phyloP scores from a whole-genome alignment of 257 asterid species.

The Primulina huaijiensis region DNA sequence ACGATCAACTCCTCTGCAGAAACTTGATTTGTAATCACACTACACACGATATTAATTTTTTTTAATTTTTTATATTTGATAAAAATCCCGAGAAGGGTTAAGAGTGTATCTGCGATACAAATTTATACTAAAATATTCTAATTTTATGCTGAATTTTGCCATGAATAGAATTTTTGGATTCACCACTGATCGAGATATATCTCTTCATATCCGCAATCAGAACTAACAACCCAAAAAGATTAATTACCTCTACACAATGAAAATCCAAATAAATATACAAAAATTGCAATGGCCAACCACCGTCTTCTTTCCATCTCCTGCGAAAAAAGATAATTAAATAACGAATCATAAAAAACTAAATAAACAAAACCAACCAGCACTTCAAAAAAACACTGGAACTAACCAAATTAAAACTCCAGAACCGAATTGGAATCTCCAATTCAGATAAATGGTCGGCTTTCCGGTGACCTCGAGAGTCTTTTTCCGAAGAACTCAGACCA shows the following conservation, averaged over 20 bases:
- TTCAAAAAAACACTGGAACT: neutral
- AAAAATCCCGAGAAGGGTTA: neutral
- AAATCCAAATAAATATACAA: conserved; percentile 31
- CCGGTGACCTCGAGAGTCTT: conserved; percentile 22
- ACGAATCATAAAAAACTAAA: neutral
- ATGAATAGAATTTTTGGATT: neutral
- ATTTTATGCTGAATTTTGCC: neutral
- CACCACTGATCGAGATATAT: neutral
- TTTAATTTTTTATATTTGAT: neutral
- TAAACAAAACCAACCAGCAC: conserved; percentile 16
- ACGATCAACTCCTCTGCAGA: conserved; percentile 7
- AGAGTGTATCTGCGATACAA: neutral
- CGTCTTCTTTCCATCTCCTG: conserved; percentile 47
- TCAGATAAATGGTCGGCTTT: conserved; percentile 5
- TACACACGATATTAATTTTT: neutral
- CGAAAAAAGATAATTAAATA: neutral
- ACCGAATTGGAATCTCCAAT: conserved; percentile 22
- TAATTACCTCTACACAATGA: conserved; percentile 49
- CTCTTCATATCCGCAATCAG: neutral
- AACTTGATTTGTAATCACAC: conserved; percentile 4
- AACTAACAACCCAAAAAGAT: conserved; percentile 1
- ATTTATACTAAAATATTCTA: neutral
- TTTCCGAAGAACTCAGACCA: conserved; percentile 8
- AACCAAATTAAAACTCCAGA: conserved; percentile 6
- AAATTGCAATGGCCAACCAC: conserved; percentile 33